Evolutionary conservation across 1,139 yeast species (phyloP).

Genomic region (Protomyces pachydermus): DNA sequence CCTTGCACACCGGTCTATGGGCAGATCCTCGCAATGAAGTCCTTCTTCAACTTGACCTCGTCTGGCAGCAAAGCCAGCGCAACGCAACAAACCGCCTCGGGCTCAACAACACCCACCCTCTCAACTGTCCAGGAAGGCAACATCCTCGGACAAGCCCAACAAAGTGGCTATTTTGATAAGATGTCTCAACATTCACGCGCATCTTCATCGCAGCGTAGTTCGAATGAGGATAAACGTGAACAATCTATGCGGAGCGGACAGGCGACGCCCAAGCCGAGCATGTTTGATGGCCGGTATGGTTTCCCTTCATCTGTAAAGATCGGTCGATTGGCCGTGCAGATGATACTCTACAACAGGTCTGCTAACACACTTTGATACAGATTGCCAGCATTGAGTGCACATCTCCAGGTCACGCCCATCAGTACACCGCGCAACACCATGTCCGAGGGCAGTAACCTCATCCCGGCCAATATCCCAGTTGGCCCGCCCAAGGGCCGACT

Average conservation of each 20-base stretch:
- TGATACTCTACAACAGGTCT: not conserved
- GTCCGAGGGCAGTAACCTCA: constrained; percentile 16
- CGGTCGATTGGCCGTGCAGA: not conserved
- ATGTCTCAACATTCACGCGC: not conserved
- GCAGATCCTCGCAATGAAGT: not conserved
- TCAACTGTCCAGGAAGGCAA: not conserved
- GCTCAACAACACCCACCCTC: not conserved
- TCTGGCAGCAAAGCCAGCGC: not conserved
- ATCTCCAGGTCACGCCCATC: constrained; percentile 22
- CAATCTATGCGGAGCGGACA: not conserved
- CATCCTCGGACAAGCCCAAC: not conserved
- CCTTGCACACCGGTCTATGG: not conserved
- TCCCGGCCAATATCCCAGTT: constrained; percentile 29
- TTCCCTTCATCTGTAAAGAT: not conserved
- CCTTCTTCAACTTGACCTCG: not conserved
- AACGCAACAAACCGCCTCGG: constrained; percentile 1
- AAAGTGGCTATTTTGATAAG: not conserved
- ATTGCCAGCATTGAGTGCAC: constrained; percentile 20
- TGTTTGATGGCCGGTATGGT: constrained; percentile 22
- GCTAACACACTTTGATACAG: not conserved
- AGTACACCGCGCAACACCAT: constrained; percentile 19
- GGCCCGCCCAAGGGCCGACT: constrained; percentile 55
- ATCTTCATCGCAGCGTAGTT: constrained; percentile 1
- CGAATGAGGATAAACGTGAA: constrained; percentile 22
- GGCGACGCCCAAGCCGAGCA: constrained; percentile 17